These are phyloP conservation scores for Desmodesmus armatus DNA, from an alignment of 139 green algal genomes.

Conservation along the genomic window DNA sequence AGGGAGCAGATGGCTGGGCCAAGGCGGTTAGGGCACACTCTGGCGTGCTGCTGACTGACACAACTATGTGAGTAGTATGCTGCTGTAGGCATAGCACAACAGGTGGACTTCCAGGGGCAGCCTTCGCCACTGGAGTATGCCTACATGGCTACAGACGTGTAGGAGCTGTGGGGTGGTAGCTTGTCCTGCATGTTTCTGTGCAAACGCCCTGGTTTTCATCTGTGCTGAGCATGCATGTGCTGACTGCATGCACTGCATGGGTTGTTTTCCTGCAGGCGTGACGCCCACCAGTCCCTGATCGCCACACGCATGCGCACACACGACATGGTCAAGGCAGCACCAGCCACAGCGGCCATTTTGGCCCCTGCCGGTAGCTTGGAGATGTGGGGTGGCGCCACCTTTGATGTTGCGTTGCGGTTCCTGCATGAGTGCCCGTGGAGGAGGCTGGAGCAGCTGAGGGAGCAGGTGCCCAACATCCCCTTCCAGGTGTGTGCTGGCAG, in stretches of 20 bases:
- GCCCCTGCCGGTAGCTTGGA: slow-evolving; percentile 82
- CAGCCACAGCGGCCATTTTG: slow-evolving; percentile 78
- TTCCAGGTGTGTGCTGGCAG: slow-evolving; percentile 90
- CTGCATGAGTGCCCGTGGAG: slow-evolving; percentile 94
- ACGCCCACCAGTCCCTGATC: slow-evolving; percentile 93
- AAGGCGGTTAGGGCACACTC: slow-evolving; percentile 86
- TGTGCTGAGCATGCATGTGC: background rate
- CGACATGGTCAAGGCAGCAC: slow-evolving; percentile 87
- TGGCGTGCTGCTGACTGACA: slow-evolving; percentile 94
- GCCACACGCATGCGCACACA: slow-evolving; percentile 90
- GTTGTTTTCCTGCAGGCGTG: slow-evolving; percentile 72
- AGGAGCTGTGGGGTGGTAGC: background rate
- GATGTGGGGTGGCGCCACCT: slow-evolving; percentile 96
- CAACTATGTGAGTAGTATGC: slow-evolving; percentile 74
- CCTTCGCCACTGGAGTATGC: background rate
- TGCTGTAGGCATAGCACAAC: no score
- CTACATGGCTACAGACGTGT: background rate
- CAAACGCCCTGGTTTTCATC: background rate
- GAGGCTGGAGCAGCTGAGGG: slow-evolving; percentile 88
- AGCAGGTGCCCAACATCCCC: slow-evolving; percentile 91
- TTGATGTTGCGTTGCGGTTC: slow-evolving; percentile 93
- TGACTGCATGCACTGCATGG: background rate
- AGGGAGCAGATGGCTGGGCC: slow-evolving; percentile 90
- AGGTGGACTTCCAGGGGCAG: background rate
- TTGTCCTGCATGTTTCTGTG: background rate